Base-by-base conservation (phyloP, 805 yeast species). In the Nakazawaea molendinolei region DNA sequence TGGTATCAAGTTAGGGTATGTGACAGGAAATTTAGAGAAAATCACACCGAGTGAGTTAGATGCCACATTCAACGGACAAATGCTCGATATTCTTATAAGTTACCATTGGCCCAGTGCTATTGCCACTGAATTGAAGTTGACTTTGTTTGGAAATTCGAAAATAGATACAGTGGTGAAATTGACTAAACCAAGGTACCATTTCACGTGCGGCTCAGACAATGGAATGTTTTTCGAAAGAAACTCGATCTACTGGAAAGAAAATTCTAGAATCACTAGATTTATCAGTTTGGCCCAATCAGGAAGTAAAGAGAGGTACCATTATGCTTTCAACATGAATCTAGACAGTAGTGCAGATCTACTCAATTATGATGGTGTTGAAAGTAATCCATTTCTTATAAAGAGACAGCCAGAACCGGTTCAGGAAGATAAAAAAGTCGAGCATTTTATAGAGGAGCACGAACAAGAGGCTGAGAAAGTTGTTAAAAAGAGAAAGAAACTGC, bases 131-230 rank as follows among this genome's bases (percentile, higher is more conserved):
- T 63, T 67, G 23, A 59, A 61, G 20, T 51, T 68, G 14, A 51
- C 64, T 0, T 44, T 71, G n/a, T 60, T 65, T 5, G 79, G 79
- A 0, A 61, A 67, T 44, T 31, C 49, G 0, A 44, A 57, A 13
- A 53, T 79, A 3, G 86, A 79, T 51, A 49, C 47, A 5, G 41
- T 77, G 2, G 68, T 74, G 2, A 53, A 56, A 31, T 40, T 48
- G 13, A 35, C 62, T 3, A 64, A 67, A 41, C 95, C 95, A 3
- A 60, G 75, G 39, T 85, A 85, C 50, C 82, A 80, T 55, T 78
- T 85, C 49, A 61, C 75, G 2, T 69, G 65, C 17, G 84, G 84
- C 0, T 54, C 66, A 29, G 63, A 65, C 10, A 33, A 51, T 1
- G 75, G 77, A 1, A 59, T 60, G 26, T 75, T 67, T 47, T 59